Evolutionary conservation across 1,139 yeast genomes (phyloP), one percentile per base, ranked within the genome.

Genomic region (Sugiyamaella sp.): DNA sequence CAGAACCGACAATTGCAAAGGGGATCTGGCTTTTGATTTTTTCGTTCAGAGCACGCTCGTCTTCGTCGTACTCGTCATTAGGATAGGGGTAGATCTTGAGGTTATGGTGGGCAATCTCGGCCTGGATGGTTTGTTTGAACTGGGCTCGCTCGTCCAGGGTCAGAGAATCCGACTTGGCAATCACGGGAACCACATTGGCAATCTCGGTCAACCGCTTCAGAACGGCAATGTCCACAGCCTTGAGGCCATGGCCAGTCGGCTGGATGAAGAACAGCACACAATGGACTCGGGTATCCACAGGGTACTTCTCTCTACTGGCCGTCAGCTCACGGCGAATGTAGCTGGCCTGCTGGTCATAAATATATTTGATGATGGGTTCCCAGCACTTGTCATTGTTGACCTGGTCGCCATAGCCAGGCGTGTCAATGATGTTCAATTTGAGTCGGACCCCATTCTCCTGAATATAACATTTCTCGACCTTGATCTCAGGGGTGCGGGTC

Each of bases 381-480:
- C 98, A 93, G 67, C 77, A 93, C 72, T 87, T 86, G 66, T 90
- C 96, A 73, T 93, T 93, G 74, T 93, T 89, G 65, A 93, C 86
- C 73, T 89, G 96, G 74, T 93, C 99, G 39, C 97, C 98, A 75
- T 89, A 93, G 6, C 99, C 99, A 10, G 98, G 98, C 6, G 98
- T 93, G 70, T 93, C 99, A 69, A 93, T 88, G 56, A 91, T 84
- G 64, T 89, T 91, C 60, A 93, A 75, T 66, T 86, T 86, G 69
- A 93, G 81, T 56, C 85, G 83, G 57, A 93, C 99, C 62, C 87
- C 88, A 70, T 89, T 91, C 73, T 93, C 99, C 56, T 83, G 72
- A 61, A 91, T 63, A 42, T 77, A 73, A 66, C 89, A 96, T 32
- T 84, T 74, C 40, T 85, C 80, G 32, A 86, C 86, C 64, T 85